Conservation (phyloP, 257 asterid species). For the Craterostigma plantagineum region DNA sequence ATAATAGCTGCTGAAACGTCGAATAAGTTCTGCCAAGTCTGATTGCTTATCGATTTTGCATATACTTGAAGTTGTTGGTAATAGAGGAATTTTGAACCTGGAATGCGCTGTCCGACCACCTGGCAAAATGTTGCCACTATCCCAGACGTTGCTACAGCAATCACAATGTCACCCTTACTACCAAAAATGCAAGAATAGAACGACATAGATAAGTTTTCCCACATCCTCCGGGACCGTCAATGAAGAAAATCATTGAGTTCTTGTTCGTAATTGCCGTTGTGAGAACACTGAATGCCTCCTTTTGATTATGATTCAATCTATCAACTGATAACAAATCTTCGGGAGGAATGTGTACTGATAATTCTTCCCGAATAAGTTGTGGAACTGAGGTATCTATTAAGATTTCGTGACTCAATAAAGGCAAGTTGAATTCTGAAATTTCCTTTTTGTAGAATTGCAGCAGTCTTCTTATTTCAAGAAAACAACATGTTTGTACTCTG, state of each 20-base stretch:
- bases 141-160: neutral
- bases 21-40: neutral
- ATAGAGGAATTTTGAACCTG: neutral
- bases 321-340: too few relatives aligned
- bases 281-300: neutral
- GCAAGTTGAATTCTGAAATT: too few relatives aligned
- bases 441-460: too few relatives aligned
- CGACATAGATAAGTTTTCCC: neutral
- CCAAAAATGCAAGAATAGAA: neutral
- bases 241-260: neutral
- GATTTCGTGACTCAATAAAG: too few relatives aligned
- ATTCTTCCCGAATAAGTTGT: too few relatives aligned
- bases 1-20: neutral
- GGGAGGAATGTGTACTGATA: too few relatives aligned
- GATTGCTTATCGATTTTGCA: neutral
- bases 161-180: neutral
- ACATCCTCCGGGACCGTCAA: neutral
- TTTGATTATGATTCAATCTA: neutral
- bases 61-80: neutral
- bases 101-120: constrained; percentile 4
- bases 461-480: too few relatives aligned
- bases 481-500: too few relatives aligned
- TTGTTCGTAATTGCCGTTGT: neutral
- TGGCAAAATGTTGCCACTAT: neutral
- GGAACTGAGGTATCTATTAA: too few relatives aligned